Conservation (phyloP, 2,329 filamentous ascomycete species). For the Triangularia setosa region DNA sequence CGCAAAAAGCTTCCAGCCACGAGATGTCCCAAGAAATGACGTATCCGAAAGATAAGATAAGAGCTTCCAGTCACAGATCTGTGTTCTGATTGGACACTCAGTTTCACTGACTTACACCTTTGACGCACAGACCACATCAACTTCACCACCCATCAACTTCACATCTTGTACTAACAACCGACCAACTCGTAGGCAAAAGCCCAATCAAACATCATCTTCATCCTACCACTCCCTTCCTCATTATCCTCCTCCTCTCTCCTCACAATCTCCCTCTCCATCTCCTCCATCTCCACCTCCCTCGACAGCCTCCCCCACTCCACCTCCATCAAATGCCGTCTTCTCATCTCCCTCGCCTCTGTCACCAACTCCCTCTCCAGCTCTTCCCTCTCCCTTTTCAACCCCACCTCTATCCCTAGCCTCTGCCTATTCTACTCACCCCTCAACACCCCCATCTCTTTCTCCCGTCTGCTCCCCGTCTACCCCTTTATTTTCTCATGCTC, state of each 20-base stretch:
- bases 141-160: neutral
- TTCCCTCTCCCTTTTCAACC: slow-evolving; percentile 33
- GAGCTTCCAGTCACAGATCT: neutral
- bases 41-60: slow-evolving; percentile 8
- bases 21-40: neutral
- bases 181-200: neutral
- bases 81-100: neutral
- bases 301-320: slow-evolving; percentile 45
- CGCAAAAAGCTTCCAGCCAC: too few species aligned
- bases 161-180: neutral
- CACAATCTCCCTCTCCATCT: slow-evolving; percentile 40
- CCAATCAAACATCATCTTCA: neutral
- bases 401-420: slow-evolving; percentile 33
- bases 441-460: slow-evolving; percentile 30
- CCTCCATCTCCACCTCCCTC: slow-evolving; percentile 41
- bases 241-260: slow-evolving; percentile 7
- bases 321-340: slow-evolving; percentile 39
- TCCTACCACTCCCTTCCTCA: neutral
- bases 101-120: neutral
- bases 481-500: too few species aligned
- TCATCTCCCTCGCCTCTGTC: slow-evolving; percentile 34
- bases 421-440: slow-evolving; percentile 15
- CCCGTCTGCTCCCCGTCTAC: slow-evolving; percentile 28
- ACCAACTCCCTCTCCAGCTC: slow-evolving; percentile 33
- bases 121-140: neutral